phyloP scores from a whole-genome alignment of 495 filamentous ascomycete genomes.

The Pyrenopolyporus hunteri region DNA sequence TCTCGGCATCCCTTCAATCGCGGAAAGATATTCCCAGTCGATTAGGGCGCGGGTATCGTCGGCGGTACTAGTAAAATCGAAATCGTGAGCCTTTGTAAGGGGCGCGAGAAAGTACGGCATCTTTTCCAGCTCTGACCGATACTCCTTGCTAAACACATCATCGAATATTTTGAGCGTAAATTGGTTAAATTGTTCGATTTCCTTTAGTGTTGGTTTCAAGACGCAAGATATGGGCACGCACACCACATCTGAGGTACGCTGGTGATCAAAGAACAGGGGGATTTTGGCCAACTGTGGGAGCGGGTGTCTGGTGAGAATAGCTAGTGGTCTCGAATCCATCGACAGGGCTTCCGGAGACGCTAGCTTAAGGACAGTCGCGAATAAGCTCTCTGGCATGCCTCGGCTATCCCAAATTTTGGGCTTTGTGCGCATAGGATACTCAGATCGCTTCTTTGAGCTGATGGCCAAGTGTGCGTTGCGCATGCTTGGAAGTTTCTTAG shows the following conservation, averaged over 20 bases:
- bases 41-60: conserved; percentile 53
- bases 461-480: conserved; percentile 89
- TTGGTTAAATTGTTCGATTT: conserved; percentile 59
- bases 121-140: conserved; percentile 63
- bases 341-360: conserved; percentile 62
- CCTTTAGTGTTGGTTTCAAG: conserved; percentile 49
- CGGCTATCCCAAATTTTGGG: conserved; percentile 71
- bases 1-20: conserved; percentile 39
- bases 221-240: conserved; percentile 44
- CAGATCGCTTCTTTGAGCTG: conserved; percentile 71
- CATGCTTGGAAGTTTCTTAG: conserved; percentile 79
- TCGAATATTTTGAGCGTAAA: conserved; percentile 80
- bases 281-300: conserved; percentile 73
- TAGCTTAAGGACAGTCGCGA: conserved; percentile 68
- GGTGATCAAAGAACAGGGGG: conserved; percentile 69
- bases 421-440: conserved; percentile 81
- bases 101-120: conserved; percentile 91
- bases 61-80: conserved; percentile 27
- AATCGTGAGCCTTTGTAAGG: conserved; percentile 42
- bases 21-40: conserved; percentile 68
- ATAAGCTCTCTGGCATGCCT: conserved; percentile 64
- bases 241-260: conserved; percentile 62
- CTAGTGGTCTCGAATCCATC: conserved; percentile 65
- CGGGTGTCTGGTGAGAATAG: conserved; percentile 71
- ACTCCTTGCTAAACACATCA: conserved; percentile 91